Evolutionary conservation across 768 basidiomycete species (phyloP), one percentile per base, ranked within the genome.

Genomic region (Phaeotremella fagi): DNA sequence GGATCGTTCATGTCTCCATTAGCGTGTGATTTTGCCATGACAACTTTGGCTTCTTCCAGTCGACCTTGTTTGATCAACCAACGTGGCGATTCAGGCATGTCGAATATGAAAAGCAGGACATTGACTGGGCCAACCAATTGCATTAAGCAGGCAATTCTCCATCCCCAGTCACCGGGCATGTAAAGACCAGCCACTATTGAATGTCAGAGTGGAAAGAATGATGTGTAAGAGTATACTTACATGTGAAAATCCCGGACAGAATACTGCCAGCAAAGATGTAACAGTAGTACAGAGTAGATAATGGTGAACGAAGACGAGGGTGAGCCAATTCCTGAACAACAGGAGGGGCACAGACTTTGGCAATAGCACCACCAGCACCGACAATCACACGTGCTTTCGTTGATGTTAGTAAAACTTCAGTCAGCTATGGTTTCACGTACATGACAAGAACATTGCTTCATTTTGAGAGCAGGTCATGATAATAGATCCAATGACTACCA

Each of bases 1-100:
- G 62, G 61, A 46, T 73, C 69, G 23, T 54, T 36, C 1, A 31
- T 22, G 50, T 71, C 50, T n/a, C 67, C 65, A 18, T 57, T 57
- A 44, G 59, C 64, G 57, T 73, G 71, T 36, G 59, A 59, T 50
- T 61, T 67, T 33, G 44, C 48, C 22, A 60, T 51, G 55, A 56
- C 52, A 20, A 22, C 37, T 27, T 50, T 52, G 2, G 55, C 65
- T 48, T 61, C 54, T 48, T 65, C 52, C 16, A 87, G 82, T 52
- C 80, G 80, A 16, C 68, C 68, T 15, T 66, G 52, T 50, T 59
- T 57, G 49, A 70, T 45, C 27, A 66, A 59, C 68, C 68, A 70
- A 35, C 50, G 54, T 52, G 61, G 61, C 51, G 62, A 37, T 50
- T 47, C 16, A 33, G 54, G 37, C 22, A 23, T 23, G 2, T 44